Evolutionary conservation across 768 basidiomycete genomes (phyloP), one percentile per base, ranked within the genome.

Genomic region (Lactarius akahatsu): DNA sequence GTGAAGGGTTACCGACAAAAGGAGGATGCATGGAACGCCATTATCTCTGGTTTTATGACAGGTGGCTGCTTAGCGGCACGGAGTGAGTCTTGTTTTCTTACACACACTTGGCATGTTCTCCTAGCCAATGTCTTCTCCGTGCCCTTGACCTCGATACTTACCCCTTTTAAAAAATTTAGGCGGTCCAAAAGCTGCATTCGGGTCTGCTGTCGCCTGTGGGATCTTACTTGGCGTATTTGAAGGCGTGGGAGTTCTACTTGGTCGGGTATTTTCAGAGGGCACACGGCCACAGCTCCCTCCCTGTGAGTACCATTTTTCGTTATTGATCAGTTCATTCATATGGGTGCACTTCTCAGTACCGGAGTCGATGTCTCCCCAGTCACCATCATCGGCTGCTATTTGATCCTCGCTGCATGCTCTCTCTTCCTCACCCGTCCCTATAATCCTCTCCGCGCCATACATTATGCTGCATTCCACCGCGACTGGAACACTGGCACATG

Each of bases 1-100:
- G 91, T 99, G 72, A 98, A 99, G 79, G 93, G 94, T 16, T 93
- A 87, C 81, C 84, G 95, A 76, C 94, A 97, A 80, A 97, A 98
- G 76, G 95, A 97, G 78, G 96, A 97, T 77, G 92, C 96, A 60
- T 99, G 95, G 95, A 99, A 99, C 75, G 95, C 95, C 50, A 98
- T 99, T 73, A 90, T 97, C 60, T 94, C 95, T 30, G 97, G 97
- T 55, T 99, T 99, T 80, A 85, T 97, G 88, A 98, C 97, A 11
- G 97, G 97, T 78, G 97, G 97, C 63, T 96, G 92, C 76, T 79
- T 98, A 62, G 97, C 96, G 65, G 85, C 91, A 68, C 85, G 96
- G 80, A 93, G 96, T 97, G 77, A 78, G 92, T 88, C 36, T 26
- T 60, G 43, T 36, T 47, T 59, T 67, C 28, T 67, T 59, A 7